These are phyloP conservation scores for Fusarium sp. DNA, from an alignment of 2,329 filamentous ascomycete species.

Conservation along the genomic window DNA sequence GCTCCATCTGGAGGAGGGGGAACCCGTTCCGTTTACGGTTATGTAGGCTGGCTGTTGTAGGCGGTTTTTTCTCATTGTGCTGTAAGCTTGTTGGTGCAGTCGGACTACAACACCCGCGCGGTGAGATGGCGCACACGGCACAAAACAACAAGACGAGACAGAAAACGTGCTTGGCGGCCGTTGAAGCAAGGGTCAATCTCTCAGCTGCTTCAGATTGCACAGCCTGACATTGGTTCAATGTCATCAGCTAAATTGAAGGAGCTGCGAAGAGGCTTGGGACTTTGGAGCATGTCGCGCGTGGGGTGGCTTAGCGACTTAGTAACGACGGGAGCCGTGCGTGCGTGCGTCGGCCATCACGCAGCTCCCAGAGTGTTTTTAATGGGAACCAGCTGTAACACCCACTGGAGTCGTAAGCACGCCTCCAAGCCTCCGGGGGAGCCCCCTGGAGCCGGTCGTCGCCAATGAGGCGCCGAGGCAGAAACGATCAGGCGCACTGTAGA, in stretches of 20 bases:
- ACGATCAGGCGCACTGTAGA: conserved; percentile 8
- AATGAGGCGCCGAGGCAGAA: conserved; percentile 27
- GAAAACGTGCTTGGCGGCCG: neutral
- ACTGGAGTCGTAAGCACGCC: conserved; percentile 37
- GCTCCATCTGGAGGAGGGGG: neutral
- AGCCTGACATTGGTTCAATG: conserved; percentile 4
- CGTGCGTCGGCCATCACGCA: neutral
- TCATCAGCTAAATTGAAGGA: conserved; percentile 18
- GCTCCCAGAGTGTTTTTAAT: conserved; percentile 14
- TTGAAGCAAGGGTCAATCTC: neutral
- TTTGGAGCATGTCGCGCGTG: neutral
- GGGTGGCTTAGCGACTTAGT: conserved; percentile 30
- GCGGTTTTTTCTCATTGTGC: neutral
- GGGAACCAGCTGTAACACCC: conserved; percentile 37
- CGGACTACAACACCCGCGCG: neutral
- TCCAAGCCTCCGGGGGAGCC: conserved; percentile 13
- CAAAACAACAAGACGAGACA: neutral
- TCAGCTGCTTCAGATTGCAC: conserved; percentile 25
- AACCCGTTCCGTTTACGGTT: neutral
- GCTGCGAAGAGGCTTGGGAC: conserved; percentile 28
- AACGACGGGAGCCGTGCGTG: neutral
- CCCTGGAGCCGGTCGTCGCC: neutral
- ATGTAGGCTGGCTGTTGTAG: conserved; percentile 3
- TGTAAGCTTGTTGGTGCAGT: neutral
- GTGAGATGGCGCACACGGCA: neutral